Base-by-base conservation (phyloP, 345 rosid genomes). In the Eucalyptus viminalis region DNA sequence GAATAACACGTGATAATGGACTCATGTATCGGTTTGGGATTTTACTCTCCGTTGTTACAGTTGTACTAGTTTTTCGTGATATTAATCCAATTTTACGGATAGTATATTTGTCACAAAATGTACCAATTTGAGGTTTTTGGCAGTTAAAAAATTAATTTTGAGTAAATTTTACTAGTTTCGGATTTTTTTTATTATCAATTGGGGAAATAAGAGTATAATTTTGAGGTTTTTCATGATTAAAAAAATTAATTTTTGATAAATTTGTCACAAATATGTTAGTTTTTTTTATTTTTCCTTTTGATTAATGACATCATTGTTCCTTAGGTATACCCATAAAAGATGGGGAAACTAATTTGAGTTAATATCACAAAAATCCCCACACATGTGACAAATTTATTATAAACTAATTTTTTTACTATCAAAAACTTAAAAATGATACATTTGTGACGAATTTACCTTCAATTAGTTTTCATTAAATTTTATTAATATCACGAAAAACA, bases 11-110 rank as follows among this genome's bases (percentile, higher is more conserved):
- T 53, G 56, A 53, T 17, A 53, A 0, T 53, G 0, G 1, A 53
- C 56, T 53, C 0, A 53, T 8, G 56, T 19, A 53, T 0, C 0
- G 0, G 0, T 53, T 53, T 53, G 24, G 10, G 1, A 53, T 53
- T 53, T 53, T 19, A 19, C 24, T 53, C 2, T 53, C 10, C 24
- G 0, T 53, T 19, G 1, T 53, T 53, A 53, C 0, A 8, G 0
- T 53, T 53, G 24, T 53, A 53, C 0, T 0, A 0, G 22, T 53
- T 53, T 53, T 53, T 53, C 0, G 0, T 53, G 56, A 1, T 53
- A 19, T 53, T 7, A 53, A 53, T 53, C 0, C 2, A 53, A 53
- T 53, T 53, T 19, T 53, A 53, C 2, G 0, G 0, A 53, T 3
- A 9, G 2, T 19, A 53, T 53, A 53, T 53, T 53, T 53, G 24